Conservation (phyloP, 495 filamentous ascomycete species). For the Xylaria grammica region DNA sequence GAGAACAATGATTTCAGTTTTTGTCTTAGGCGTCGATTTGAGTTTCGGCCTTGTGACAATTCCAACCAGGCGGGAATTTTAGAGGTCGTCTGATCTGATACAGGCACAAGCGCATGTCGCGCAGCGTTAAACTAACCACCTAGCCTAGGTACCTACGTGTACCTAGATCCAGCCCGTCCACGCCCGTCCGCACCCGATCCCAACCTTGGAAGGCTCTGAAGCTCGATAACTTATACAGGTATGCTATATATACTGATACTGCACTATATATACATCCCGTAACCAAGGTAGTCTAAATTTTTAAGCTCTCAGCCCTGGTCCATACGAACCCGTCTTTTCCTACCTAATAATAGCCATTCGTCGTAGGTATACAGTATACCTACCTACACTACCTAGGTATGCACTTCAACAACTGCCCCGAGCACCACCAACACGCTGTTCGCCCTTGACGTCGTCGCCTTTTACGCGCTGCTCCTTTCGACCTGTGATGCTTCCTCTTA, state of each 20-base stretch:
- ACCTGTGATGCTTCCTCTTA: background rate
- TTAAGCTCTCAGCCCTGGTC: constrained; percentile 16
- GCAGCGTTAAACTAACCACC: no score
- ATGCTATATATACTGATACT: no score
- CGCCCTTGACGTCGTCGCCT: background rate
- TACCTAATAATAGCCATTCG: background rate
- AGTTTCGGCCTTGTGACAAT: constrained; percentile 17
- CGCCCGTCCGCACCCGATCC: no score
- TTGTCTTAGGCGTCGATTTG: constrained; percentile 10
- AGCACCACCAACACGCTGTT: background rate
- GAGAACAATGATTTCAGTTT: no score
- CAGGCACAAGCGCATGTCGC: constrained; percentile 16
- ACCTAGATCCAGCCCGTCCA: no score
- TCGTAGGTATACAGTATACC: no score
- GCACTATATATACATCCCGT: no score
- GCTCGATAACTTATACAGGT: no score
- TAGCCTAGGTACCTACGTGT: no score
- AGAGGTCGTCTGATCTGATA: constrained; percentile 21
- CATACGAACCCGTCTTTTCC: background rate
- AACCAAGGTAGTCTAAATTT: background rate
- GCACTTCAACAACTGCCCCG: background rate
- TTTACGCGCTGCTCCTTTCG: background rate
- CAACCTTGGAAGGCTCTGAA: no score
- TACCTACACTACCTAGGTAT: background rate
- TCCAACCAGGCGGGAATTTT: constrained; percentile 10